phyloP scores from a whole-genome alignment of 345 rosid genomes.

The Gossypium anomalum region DNA sequence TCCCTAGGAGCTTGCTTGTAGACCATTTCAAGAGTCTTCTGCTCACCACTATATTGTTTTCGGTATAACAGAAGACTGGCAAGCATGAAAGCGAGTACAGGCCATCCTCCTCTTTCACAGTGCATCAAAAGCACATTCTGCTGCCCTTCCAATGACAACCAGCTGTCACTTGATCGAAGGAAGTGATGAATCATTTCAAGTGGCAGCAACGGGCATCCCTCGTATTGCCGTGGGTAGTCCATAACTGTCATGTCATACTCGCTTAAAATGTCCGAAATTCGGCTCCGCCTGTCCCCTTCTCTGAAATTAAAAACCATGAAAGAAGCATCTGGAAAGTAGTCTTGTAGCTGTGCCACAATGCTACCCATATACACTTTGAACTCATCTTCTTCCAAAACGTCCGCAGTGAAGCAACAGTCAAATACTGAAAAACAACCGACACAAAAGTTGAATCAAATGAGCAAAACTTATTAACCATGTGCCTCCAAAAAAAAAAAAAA shows the following conservation, averaged over 20 bases:
- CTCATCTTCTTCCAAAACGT: slow-evolving; percentile 87
- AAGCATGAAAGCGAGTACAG: slow-evolving; percentile 94
- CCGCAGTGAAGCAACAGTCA: slow-evolving; percentile 95
- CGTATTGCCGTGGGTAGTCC: slow-evolving; percentile 95
- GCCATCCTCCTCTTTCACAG: slow-evolving; percentile 98
- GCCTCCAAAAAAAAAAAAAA: not conserved
- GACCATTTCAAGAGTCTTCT: slow-evolving; percentile 95
- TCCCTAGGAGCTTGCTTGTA: slow-evolving; percentile 97
- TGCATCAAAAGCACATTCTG: slow-evolving; percentile 92
- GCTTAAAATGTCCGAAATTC: slow-evolving; percentile 71
- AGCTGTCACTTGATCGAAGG: slow-evolving; percentile 85
- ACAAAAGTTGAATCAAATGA: not conserved
- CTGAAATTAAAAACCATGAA: slow-evolving; percentile 97
- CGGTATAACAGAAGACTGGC: slow-evolving; percentile 81
- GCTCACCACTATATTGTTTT: slow-evolving; percentile 87
- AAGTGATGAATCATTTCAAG: slow-evolving; percentile 95
- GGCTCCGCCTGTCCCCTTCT: slow-evolving; percentile 91
- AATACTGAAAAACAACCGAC: slow-evolving; percentile 55
- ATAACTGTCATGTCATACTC: slow-evolving; percentile 92
- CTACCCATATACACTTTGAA: slow-evolving; percentile 86
- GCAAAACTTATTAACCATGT: not conserved
- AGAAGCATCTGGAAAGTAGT: slow-evolving; percentile 87
- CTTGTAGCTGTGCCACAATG: slow-evolving; percentile 92
- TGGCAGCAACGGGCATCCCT: slow-evolving; percentile 81
- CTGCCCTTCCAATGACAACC: slow-evolving; percentile 88